phyloP scores from a whole-genome alignment of 2,329 filamentous ascomycete genomes.

The Alternaria consortialis region DNA sequence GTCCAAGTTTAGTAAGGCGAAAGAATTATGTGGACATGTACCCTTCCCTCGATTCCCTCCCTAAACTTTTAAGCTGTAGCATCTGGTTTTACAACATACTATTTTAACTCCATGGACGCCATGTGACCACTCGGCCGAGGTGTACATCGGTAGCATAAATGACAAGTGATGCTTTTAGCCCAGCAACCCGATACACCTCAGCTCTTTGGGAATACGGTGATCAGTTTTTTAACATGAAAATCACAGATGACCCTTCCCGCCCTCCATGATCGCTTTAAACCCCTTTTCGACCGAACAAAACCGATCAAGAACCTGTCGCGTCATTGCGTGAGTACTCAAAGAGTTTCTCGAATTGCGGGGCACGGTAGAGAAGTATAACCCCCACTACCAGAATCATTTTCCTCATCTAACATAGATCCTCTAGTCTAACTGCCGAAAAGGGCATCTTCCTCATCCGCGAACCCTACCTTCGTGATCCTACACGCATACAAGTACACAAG shows the following conservation, averaged over 20 bases:
- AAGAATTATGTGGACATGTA: too few species aligned
- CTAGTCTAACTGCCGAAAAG: neutral
- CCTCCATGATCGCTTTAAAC: neutral
- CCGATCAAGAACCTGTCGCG: neutral
- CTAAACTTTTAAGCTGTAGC: too few species aligned
- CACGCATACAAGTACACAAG: neutral
- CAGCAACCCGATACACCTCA: neutral
- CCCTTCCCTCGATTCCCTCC: too few species aligned
- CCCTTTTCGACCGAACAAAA: neutral
- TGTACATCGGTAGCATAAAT: too few species aligned
- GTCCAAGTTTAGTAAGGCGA: too few species aligned
- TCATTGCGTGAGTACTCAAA: neutral
- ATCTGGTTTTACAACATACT: too few species aligned
- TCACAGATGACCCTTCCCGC: neutral
- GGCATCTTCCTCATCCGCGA: neutral
- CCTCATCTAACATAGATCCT: neutral
- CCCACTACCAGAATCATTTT: neutral
- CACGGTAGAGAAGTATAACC: neutral
- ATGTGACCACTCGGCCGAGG: too few species aligned
- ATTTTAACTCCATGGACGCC: neutral
- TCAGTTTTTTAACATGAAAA: neutral
- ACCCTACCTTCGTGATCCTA: neutral
- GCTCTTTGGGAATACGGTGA: neutral
- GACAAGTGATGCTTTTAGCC: too few species aligned
- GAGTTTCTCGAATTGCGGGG: neutral